Evolutionary conservation across 2,329 filamentous ascomycete genomes (phyloP), one percentile per base, ranked within the genome.

Genomic region (Dactylellina haptotyla): DNA sequence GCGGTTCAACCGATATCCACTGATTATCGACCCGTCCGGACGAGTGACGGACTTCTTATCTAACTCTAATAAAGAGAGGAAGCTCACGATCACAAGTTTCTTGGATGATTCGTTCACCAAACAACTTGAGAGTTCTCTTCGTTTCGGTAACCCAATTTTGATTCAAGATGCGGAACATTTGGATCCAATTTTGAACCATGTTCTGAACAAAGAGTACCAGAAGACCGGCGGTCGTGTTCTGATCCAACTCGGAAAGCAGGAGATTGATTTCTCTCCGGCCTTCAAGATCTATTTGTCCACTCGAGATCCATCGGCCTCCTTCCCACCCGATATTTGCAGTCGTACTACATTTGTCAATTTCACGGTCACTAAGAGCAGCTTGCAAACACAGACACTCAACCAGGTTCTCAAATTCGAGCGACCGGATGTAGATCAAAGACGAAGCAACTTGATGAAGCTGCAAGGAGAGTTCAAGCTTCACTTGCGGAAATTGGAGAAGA

Each of bases 381-480:
- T 99, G 79, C 95, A 97, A 83, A 98, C 95, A 1, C 95, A 99
- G 82, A 97, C 95, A 0, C 87, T 99, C 77, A 97, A 97, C 77
- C 93, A 99, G 76, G 95, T 98, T 32, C 87, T 99, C 79, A 98
- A 98, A 82, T 97, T 93, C 12, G 95, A 99, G 84, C 88, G 96
- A 64, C 95, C 96, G 2, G 95, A 99, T 82, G 93, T 99, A 16
- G 95, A 99, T 80, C 93, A 98, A 84, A 88, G 95, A 76, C 89
- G 95, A 66, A 96, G 93, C 34, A 98, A 99, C 80, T 88, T 99
- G 76, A 96, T 98, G 86, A 99, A 99, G 83, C 87, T 97, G 78
- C 95, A 99, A 83, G 95, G 95, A 79, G 96, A 99, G 82, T 99
- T 99, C 86, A 97, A 96, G 83, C 89, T 98, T n/a, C 94, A 97